Base-by-base conservation (phyloP, 257 asterid genomes). In the Solanum etuberosum region DNA sequence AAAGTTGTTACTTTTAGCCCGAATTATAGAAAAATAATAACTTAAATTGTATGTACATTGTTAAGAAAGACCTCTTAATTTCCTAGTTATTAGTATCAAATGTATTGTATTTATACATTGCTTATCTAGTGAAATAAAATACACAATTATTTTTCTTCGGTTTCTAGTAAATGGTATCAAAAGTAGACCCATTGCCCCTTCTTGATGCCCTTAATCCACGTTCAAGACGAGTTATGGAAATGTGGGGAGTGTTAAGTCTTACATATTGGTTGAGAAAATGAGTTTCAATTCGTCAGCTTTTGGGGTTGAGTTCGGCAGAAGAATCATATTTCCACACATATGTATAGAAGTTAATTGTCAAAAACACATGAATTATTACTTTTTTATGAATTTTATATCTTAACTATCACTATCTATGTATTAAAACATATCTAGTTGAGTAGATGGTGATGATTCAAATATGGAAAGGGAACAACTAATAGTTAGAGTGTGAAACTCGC, bases 291-390 rank as follows among this genome's bases (percentile, higher is more conserved):
- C 10, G 31, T 11, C 11, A 61, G 4, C 0, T 61, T 61, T 23
- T 10, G 15, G 4, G 16, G 16, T 61, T 61, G 32, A 61, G 16
- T 21, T 59, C 3, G 29, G 9, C 14, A 8, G 3, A 9, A 59
- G 14, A 59, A 6, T 2, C 27, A 59, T 59, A 59, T 23, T 59
- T 23, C 0, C 27, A 23, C 14, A 1, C 25, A 46, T 12, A 54
- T 1, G 0, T 18, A 51, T 51, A 9, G 6, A 13, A 23, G 67
- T 59, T 23, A 59, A 59, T 20, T 59, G 13, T 21, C 32, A 61
- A n/a, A 61, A 61, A n/a, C 4, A 1, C 0, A 59, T 57, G 3
- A 59, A 21, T 1, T 21, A 9, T 3, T 0, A 20, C 0, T 57
- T 59, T 59, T 59, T 8, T 9, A 59, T 0, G 67, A 59, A 2